These are phyloP conservation scores for Citrus reticulata DNA, from an alignment of 345 rosid species.

Conservation along the genomic window DNA sequence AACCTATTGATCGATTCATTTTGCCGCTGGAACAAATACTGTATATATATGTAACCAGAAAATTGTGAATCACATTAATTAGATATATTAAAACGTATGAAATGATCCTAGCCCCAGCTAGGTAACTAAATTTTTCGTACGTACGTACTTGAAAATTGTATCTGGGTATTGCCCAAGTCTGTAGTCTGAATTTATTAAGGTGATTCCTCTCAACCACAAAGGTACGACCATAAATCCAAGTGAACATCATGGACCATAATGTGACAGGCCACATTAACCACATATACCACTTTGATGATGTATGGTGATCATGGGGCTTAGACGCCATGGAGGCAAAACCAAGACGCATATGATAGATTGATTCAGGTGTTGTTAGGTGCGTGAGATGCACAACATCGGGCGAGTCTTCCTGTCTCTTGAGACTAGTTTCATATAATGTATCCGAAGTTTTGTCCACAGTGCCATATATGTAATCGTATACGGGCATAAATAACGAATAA, in stretches of 20 bases:
- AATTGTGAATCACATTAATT: too few relatives aligned
- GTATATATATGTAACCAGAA: neutral
- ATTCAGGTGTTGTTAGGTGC: conserved; percentile 55
- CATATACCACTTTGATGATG: conserved; percentile 37
- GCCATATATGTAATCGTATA: conserved; percentile 50
- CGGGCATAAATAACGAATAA: conserved; percentile 53
- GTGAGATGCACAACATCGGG: conserved; percentile 64
- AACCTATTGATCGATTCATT: conserved; percentile 37
- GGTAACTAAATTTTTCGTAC: too few relatives aligned
- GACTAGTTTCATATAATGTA: conserved; percentile 30
- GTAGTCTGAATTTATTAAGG: conserved; percentile 41
- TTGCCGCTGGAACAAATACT: conserved; percentile 41
- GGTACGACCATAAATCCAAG: conserved; percentile 44
- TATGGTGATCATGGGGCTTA: conserved; percentile 23
- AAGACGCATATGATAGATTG: conserved; percentile 57
- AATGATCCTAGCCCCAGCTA: too few relatives aligned
- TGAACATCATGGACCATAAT: conserved; percentile 31
- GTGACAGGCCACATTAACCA: conserved; percentile 66
- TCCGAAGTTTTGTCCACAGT: conserved; percentile 44
- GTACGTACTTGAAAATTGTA: conserved; percentile 51
- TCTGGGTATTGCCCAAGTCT: conserved; percentile 73
- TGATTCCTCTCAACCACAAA: conserved; percentile 54
- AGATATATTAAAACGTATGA: too few relatives aligned
- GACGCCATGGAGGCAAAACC: conserved; percentile 65
- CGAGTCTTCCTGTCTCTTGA: conserved; percentile 40